A percentile compares a stretch with the other conserved stretches of the same genome.
Conservation (phyloP, 495 filamentous ascomycete genomes). For the Talaromyces thailandensis region DNA sequence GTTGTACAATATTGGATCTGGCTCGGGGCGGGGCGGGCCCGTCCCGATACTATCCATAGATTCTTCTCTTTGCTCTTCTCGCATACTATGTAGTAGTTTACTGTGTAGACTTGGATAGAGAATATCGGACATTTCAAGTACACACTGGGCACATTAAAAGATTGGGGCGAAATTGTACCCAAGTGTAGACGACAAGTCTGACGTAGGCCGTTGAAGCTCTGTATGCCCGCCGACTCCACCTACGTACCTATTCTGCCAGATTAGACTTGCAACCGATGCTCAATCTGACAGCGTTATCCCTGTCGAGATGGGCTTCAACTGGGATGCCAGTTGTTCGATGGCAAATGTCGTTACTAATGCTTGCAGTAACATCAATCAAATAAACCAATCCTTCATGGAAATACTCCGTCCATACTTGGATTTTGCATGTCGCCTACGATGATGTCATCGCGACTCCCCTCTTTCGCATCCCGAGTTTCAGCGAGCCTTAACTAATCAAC, state of each 20-base stretch:
- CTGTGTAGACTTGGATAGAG: not conserved
- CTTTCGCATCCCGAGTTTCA: not conserved
- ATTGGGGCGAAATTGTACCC: not conserved
- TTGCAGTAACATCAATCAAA: not conserved
- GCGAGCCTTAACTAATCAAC: not conserved
- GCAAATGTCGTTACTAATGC: not conserved
- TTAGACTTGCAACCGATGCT: not conserved
- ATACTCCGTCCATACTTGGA: not conserved
- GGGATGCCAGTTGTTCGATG: not conserved
- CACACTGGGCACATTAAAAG: not conserved
- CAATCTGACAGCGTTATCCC: not conserved
- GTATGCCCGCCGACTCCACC: not conserved
- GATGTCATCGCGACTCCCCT: not conserved
- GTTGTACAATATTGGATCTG: not conserved
- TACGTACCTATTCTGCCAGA: not conserved
- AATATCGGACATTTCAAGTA: not conserved
- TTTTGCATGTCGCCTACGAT: not conserved
- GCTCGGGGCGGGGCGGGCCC: constrained; percentile 8
- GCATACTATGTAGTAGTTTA: not conserved
- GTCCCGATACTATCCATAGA: not conserved
- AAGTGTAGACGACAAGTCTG: not conserved
- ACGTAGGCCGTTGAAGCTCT: not conserved
- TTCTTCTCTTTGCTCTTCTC: not conserved
- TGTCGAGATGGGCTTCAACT: not conserved
- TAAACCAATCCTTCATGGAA: too few species aligned